Conservation (phyloP, 192 early-diverging fungal genomes). For the Geosiphon pyriformis region DNA sequence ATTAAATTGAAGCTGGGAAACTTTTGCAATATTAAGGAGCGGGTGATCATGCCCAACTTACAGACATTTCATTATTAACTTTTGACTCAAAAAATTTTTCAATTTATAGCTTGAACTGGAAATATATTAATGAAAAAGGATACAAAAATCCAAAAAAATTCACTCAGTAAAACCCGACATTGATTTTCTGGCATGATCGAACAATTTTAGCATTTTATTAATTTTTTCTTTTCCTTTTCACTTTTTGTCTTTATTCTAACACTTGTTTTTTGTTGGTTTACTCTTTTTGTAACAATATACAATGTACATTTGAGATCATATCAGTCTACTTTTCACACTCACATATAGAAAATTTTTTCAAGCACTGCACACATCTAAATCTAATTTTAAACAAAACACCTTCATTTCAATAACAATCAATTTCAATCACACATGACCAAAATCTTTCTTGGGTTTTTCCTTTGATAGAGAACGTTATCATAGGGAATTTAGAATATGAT, state of each 20-base stretch:
- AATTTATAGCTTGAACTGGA: slow-evolving; percentile 12
- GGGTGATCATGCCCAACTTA: too few species aligned
- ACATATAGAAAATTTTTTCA: too few species aligned
- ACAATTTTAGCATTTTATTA: background rate
- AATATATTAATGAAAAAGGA: slow-evolving; percentile 5
- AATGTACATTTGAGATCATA: slow-evolving; percentile 32
- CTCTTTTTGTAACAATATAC: background rate
- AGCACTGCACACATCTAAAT: too few species aligned
- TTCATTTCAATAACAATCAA: too few species aligned
- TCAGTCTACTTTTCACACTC: too few species aligned
- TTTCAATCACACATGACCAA: too few species aligned
- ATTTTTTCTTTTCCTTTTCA: background rate
- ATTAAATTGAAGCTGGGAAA: background rate
- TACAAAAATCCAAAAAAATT: background rate
- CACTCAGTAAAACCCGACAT: background rate
- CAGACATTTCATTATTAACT: too few species aligned
- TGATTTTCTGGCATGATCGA: background rate
- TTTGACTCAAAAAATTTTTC: background rate
- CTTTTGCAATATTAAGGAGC: background rate
- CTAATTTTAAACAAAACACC: too few species aligned
- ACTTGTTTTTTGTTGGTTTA: slow-evolving; percentile 1
- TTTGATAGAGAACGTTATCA: too few species aligned
- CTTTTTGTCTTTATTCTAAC: too few species aligned
- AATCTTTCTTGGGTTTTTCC: too few species aligned
- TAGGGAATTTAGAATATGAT: too few species aligned